Conservation (phyloP, 129 eudicot genomes). For the Helianthus annuus region HanXRQr2.0-SUNRISE NC_035439.2:105605581-105606080, state of each 20-base stretch:
- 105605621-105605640: too few species aligned
- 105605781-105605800: too few species aligned
- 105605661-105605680: too few species aligned
- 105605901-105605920: slow-evolving; percentile 59
- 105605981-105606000: slow-evolving; percentile 40
- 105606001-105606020: slow-evolving; percentile 55
- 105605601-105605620: too few species aligned
- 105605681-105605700: too few species aligned
- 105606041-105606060: neutral
- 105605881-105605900: slow-evolving; percentile 63
- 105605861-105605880: slow-evolving; percentile 51
- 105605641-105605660: too few species aligned
- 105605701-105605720: too few species aligned
- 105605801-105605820: too few species aligned
- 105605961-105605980: slow-evolving; percentile 28
- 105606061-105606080: slow-evolving; percentile 5
- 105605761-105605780: too few species aligned
- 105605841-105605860: slow-evolving; percentile 65
- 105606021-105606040: slow-evolving; percentile 44
- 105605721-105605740: too few species aligned
- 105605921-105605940: slow-evolving; percentile 49
- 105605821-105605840: slow-evolving; percentile 62
- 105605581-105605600: too few species aligned
- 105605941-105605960: slow-evolving; percentile 54
- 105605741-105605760: too few species aligned